phyloP scores from a whole-genome alignment of 2,329 filamentous ascomycete species.

The Lasiodiplodia citricola region DNA sequence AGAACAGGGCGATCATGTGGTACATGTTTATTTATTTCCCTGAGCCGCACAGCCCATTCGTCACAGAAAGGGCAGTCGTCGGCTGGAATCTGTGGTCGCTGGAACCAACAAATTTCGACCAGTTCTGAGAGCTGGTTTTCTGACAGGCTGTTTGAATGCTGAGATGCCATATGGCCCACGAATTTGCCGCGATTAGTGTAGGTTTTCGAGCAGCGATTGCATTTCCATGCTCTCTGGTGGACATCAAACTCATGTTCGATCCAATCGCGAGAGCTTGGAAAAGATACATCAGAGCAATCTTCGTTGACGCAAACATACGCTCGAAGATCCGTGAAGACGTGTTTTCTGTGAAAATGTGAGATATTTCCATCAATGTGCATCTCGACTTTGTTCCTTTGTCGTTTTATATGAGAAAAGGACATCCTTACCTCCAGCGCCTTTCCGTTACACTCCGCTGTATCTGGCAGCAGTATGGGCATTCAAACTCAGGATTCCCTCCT shows the following conservation, averaged over 20 bases:
- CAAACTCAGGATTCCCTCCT: not conserved
- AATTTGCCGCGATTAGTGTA: not conserved
- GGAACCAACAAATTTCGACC: not conserved
- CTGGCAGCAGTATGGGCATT: not conserved
- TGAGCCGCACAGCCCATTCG: not conserved
- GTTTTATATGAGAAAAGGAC: too few species aligned
- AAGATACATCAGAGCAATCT: not conserved
- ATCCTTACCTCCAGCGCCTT: not conserved
- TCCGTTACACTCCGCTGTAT: not conserved
- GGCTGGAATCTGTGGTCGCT: not conserved
- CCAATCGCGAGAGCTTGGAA: not conserved
- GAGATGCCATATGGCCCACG: not conserved
- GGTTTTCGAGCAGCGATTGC: not conserved
- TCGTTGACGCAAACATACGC: not conserved
- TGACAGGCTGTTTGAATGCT: not conserved
- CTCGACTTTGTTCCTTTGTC: too few species aligned
- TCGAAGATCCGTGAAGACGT: not conserved
- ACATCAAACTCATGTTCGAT: not conserved
- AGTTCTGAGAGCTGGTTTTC: not conserved
- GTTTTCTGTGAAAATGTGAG: not conserved
- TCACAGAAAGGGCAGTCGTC: not conserved
- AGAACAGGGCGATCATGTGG: fast-evolving
- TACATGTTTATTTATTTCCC: not conserved
- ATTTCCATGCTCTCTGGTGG: not conserved
- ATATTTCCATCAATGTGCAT: too few species aligned